A percentile compares a stretch with the other conserved stretches of the same genome.
These are phyloP conservation scores for Aquilaria sinensis DNA, from an alignment of 345 rosid genomes.

Conservation along the genomic window DNA sequence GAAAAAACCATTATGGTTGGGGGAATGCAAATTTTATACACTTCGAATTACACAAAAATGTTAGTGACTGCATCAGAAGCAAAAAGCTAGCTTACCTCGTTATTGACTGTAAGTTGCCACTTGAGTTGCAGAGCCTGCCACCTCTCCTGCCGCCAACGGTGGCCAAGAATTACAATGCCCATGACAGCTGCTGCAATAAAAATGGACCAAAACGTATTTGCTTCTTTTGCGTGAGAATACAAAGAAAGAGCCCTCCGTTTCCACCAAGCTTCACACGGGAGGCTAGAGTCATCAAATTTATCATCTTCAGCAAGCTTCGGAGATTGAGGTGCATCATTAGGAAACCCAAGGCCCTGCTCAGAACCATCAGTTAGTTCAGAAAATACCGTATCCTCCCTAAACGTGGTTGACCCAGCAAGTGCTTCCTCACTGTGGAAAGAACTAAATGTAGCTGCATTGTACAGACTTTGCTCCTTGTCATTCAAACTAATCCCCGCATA, in stretches of 20 bases:
- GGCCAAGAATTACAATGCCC: slow-evolving; percentile 92
- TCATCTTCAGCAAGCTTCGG: slow-evolving; percentile 36
- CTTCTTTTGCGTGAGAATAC: slow-evolving; percentile 72
- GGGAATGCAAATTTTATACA: background rate
- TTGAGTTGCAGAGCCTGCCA: slow-evolving; percentile 83
- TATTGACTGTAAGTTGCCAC: slow-evolving; percentile 60
- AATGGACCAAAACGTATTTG: slow-evolving; percentile 86
- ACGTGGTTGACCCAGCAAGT: slow-evolving; percentile 36
- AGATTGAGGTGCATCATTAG: slow-evolving; percentile 29
- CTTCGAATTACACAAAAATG: background rate
- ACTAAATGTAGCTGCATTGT: slow-evolving; percentile 32
- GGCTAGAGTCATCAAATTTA: slow-evolving; percentile 28
- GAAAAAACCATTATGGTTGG: background rate
- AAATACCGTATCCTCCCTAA: slow-evolving; percentile 27
- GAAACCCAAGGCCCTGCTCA: slow-evolving; percentile 22
- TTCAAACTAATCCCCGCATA: slow-evolving; percentile 34
- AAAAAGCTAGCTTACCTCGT: slow-evolving; percentile 45
- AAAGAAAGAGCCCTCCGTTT: slow-evolving; percentile 73
- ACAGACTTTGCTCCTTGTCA: slow-evolving; percentile 46
- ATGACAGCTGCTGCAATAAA: slow-evolving; percentile 89
- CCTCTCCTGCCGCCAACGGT: slow-evolving; percentile 95
- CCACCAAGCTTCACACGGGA: slow-evolving; percentile 96
- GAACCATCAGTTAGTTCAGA: slow-evolving; percentile 32
- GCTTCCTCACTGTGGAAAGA: slow-evolving; percentile 48
- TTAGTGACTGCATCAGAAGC: background rate